Evolutionary conservation across 1,284 basidiomycete genomes (phyloP), one percentile per base, ranked within the genome.

Genomic region (Vanrija pseudolonga): DNA sequence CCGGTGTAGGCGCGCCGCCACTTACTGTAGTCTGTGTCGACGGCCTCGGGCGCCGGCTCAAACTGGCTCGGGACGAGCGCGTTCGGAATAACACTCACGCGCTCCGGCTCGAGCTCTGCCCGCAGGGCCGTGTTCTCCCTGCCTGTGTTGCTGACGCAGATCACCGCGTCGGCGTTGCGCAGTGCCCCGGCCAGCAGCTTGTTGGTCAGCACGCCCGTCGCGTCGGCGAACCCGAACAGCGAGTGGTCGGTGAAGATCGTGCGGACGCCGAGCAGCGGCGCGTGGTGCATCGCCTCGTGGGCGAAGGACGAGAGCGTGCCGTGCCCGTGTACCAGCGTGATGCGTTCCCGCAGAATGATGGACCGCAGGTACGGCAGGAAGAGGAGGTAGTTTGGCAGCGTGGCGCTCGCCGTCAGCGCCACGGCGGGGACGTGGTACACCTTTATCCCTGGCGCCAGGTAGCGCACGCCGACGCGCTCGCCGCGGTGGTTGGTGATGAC

Each of bases 231-330:
- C 0, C 91, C 93, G 66, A 98, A 98, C 22, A 99, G 78, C 63
- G 89, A 92, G 69, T 99, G 96, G 74, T 99, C 96, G 1, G 96
- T 98, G 72, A 98, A 97, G 9, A 96, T 88, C 0, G 90, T 90
- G 53, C 71, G 71, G 19, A 75, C 44, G 7, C 87, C 87, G 73
- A 96, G 80, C 24, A 89, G 77, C 63, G 91, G 88, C 0, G 91
- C 85, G 67, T 97, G 92, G 26, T 97, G 77, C 53, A 98, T 86
- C 11, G 84, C 91, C 77, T 99, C 96, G 67, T 97, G 91, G 0
- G 88, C 95, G 47, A 98, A 81, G 0, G 89, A 86, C 2, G 88
- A 90, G 3, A 99, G 81, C 45, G 89, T 87, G 3, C 91, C 95
- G 64, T 99, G 96, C 0, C 88, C 90, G 66, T 98, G 96, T 1